Base-by-base conservation (phyloP, 1,284 basidiomycete genomes). In the Cryptococcus sp. region DNA sequence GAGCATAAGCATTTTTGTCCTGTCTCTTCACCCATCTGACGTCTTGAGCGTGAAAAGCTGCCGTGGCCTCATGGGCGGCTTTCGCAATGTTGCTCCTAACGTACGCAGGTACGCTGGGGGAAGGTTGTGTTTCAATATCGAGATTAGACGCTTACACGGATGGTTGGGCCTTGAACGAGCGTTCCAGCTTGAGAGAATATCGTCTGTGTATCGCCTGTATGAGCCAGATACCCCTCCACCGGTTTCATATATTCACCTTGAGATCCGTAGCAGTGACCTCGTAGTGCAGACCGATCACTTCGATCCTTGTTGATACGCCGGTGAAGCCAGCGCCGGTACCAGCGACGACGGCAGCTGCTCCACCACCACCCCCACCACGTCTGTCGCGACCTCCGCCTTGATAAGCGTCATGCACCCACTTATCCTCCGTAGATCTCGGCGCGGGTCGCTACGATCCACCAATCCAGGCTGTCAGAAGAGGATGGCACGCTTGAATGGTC, bases 101-200 rank as follows among this genome's bases (percentile, higher is more conserved):
- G 31, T 35, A 13, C 31, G 13, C 13, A 13, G 13, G 13, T 27
- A 27, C 23, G 27, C 25, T 19, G 48, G 38, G 38, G 38, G 35
- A 50, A 19, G 23, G 44, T 25, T 13, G 19, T 15, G 40, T 11
- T 23, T 19, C 20, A 44, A 44, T 19, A 45, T 57, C 42, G 40
- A 20, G 47, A 31, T 64, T 56, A 75, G 63, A 74, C 70, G 76
- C 81, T 80, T 79, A 97, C 93, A 88, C 88, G 91, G 81, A 97
- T 94, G 79, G 86, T 82, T 80, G 93, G 93, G 81, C 92, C 90
- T 80, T 89, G 87, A 73, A 89, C 85, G 76, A 98, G 87, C 78
- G 90, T 91, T 80, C 93, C 94, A 76, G 92, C 88, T 78, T 91
- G 87, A 67, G 89, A 88, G 83, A 97, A 98, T 69, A 97, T 92